Percentiles rank a stretch among this genome's conserved stretches.
These are phyloP conservation scores for Nepenthes mirabilis DNA, from an alignment of 148 eudicot genomes.

Conservation along the genomic window DNA sequence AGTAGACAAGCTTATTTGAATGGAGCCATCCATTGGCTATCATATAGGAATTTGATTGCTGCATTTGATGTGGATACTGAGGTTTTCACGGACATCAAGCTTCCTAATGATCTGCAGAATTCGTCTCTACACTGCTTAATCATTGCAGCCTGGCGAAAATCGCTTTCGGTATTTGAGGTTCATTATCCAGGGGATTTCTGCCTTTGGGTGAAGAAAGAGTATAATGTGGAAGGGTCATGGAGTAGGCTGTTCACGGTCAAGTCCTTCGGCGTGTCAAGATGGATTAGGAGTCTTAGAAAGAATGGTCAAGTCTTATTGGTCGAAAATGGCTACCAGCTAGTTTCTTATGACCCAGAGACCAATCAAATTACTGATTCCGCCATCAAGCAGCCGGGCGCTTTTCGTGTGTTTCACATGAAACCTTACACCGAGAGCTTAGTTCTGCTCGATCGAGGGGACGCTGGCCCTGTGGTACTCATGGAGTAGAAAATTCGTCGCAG, in stretches of 20 bases:
- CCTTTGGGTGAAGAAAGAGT: slow-evolving; percentile 13
- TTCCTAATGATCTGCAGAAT: slow-evolving; percentile 4
- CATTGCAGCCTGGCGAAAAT: slow-evolving; percentile 5
- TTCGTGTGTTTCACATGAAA: slow-evolving; percentile 10
- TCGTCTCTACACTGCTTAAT: not conserved
- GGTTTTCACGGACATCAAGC: not conserved
- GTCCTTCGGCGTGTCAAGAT: not conserved
- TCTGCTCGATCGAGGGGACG: slow-evolving; percentile 7
- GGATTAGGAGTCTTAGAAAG: slow-evolving; percentile 12
- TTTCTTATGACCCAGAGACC: slow-evolving; percentile 14
- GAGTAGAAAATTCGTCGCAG: not conserved
- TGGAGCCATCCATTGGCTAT: slow-evolving; percentile 9
- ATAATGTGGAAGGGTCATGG: slow-evolving; percentile 6
- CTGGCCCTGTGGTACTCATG: not conserved
- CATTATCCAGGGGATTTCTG: not conserved
- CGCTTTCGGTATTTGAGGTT: slow-evolving; percentile 4
- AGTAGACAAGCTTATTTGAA: slow-evolving; percentile 3
- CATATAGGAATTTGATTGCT: not conserved
- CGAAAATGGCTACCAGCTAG: slow-evolving; percentile 1
- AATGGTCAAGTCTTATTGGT: slow-evolving; percentile 15
- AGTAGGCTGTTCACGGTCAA: not conserved
- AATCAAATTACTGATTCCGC: slow-evolving; percentile 9
- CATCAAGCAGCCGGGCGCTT: slow-evolving; percentile 10
- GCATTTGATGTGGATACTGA: slow-evolving; percentile 10
- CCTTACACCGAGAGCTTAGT: slow-evolving; percentile 23